Evolutionary conservation across 2,329 filamentous ascomycete species (phyloP).

Genomic region (Bisporella sp.): DNA sequence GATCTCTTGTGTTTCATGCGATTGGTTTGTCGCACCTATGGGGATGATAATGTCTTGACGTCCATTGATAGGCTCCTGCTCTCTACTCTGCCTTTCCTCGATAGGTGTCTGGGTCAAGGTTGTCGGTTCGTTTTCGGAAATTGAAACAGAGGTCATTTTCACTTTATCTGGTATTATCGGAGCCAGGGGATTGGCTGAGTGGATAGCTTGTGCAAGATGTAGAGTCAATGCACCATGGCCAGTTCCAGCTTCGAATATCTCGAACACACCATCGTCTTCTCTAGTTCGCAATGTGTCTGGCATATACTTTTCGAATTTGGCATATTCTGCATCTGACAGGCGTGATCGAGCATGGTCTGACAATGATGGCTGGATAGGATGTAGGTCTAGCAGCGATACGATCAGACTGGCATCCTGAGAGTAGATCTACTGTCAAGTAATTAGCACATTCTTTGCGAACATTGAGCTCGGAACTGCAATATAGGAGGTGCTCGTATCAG

Average conservation of each 20-base stretch:
- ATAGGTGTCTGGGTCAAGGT: neutral
- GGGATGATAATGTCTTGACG: neutral
- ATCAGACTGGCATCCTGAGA: conserved; percentile 69
- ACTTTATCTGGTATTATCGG: conserved; percentile 23
- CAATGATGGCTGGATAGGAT: conserved; percentile 62
- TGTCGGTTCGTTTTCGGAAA: neutral
- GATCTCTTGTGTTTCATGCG: neutral
- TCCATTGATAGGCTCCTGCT: neutral
- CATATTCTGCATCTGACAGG: conserved; percentile 3
- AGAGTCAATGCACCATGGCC: conserved; percentile 77
- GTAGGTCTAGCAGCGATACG: conserved; percentile 68
- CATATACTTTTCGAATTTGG: conserved; percentile 1
- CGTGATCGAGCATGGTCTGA: conserved; percentile 22
- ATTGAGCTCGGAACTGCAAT: too few species aligned
- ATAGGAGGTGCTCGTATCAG: neutral
- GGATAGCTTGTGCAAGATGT: conserved; percentile 67
- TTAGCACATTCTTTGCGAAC: too few species aligned
- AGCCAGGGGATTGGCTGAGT: conserved; percentile 59
- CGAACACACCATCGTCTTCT: conserved; percentile 39
- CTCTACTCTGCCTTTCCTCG: neutral
- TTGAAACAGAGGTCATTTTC: neutral
- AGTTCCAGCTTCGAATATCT: conserved; percentile 79
- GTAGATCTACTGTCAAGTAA: conserved; percentile 51
- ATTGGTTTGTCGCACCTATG: too few species aligned
- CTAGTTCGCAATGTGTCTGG: neutral